Conservation (phyloP, 148 eudicot genomes). For the Vaccinium vitisidaea region DNA sequence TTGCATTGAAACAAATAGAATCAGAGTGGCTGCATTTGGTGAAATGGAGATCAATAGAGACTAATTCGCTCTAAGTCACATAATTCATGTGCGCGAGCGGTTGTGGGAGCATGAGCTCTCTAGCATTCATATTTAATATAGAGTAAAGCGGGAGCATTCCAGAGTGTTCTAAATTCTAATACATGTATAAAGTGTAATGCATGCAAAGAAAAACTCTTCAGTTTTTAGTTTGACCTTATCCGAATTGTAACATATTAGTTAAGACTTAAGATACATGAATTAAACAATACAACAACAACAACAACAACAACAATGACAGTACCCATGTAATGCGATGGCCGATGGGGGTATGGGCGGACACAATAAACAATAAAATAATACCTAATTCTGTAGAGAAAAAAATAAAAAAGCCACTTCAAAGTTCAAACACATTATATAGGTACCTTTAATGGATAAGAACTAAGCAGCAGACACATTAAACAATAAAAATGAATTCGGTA, state of each 20-base stretch:
- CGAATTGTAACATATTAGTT: not conserved
- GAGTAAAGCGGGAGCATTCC: not conserved
- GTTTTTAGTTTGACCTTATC: not conserved
- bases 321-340: not conserved
- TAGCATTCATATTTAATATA: not conserved
- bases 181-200: not conserved
- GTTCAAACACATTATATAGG: not conserved
- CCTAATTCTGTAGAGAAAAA: not conserved
- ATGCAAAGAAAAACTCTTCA: not conserved
- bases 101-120: not conserved
- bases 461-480: not conserved
- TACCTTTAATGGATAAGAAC: not conserved
- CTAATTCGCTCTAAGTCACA: not conserved
- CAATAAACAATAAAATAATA: not conserved
- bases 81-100: not conserved
- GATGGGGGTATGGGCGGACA: not conserved
- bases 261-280: not conserved
- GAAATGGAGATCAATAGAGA: not conserved
- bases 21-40: not conserved
- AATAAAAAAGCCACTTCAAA: not conserved
- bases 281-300: not conserved
- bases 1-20: not conserved
- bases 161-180: not conserved
- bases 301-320: not conserved
- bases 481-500: not conserved